Conservation (phyloP, 805 yeast genomes). For the Starmerella asiatica region DNA sequence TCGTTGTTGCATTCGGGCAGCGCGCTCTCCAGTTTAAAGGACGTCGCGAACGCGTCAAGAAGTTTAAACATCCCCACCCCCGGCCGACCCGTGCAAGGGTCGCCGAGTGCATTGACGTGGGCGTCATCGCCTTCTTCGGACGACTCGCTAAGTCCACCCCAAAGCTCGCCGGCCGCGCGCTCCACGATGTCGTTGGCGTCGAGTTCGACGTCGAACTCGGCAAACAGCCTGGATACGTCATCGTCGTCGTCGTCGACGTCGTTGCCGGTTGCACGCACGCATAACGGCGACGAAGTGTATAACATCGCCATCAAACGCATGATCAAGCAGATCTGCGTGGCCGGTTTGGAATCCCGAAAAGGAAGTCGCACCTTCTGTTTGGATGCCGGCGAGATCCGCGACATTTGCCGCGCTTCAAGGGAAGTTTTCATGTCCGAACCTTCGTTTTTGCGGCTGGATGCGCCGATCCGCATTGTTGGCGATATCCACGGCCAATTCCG, state of each 20-base stretch:
- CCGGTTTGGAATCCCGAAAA: conserved; percentile 16
- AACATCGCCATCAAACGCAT: conserved; percentile 17
- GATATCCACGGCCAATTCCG: conserved; percentile 97
- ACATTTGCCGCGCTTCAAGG: conserved; percentile 70
- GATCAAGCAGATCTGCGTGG: conserved; percentile 21
- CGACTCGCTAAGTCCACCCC: too few relatives aligned
- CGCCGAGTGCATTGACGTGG: conserved; percentile 16
- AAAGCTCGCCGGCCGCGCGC: too few relatives aligned
- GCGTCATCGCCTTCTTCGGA: conserved; percentile 6
- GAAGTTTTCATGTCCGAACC: conserved; percentile 86
- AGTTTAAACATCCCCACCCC: neutral
- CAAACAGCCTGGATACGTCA: too few relatives aligned
- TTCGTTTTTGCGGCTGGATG: conserved; percentile 67
- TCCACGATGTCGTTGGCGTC: too few relatives aligned
- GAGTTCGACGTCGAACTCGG: too few relatives aligned
- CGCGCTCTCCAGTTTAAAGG: conserved; percentile 15
- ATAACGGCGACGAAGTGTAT: conserved; percentile 5
- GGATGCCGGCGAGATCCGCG: conserved; percentile 69
- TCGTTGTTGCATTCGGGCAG: conserved; percentile 11
- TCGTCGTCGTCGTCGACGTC: conserved; percentile 3
- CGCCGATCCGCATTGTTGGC: conserved; percentile 77
- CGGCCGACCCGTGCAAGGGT: conserved; percentile 1
- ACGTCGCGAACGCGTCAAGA: conserved; percentile 4
- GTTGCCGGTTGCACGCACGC: neutral
- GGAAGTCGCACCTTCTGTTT: conserved; percentile 42